Evolutionary conservation across 2,329 filamentous ascomycete genomes (phyloP), one percentile per base, ranked within the genome.

Genomic region (Fusarium tjaetaba): DNA sequence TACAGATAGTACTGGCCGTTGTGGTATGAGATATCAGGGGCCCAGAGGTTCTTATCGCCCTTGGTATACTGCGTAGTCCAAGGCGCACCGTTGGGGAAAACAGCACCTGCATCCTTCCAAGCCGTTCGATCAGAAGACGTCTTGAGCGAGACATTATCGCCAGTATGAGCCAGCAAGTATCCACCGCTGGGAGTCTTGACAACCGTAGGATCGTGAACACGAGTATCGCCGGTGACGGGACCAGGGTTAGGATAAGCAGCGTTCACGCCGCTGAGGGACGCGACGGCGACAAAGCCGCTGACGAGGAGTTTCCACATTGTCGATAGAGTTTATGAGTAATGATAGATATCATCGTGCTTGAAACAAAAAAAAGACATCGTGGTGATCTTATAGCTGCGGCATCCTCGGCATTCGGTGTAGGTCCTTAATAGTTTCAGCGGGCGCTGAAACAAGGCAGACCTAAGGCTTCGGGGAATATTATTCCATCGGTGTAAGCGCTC

Each of bases 11-110:
- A 81, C 64, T 76, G 63, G 1, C 76, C 78, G 56, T 80, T 78
- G 34, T 73, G 79, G 70, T 78, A 81, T 3, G 83, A 81, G 11
- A 89, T 85, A 73, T 91, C 89, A 1, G 90, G 90, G 0, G 90
- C 89, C 88, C 67, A 84, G 39, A 81, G 80, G 45, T 81, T 81
- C 65, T 67, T 72, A 4, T 76, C 78, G 34, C 78, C 79, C 6
- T 67, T 64, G 32, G 79, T 80, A 51, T 81, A 81, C 22, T 75
- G 61, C 1, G 76, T 79, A 1, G 79, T 81, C 79, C 79, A 81
- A 0, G 80, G 70, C 11, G 79, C 79, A 5, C 79, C 79, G 32
- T 72, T 75, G 20, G 80, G 80, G 67, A 81, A 81, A 14, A 64
- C 80, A 22, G 74, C 68, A 3, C 80, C 80, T 46, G 74, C 80